A percentile compares a stretch with the other conserved stretches of the same genome.
phyloP scores from a whole-genome alignment of 768 basidiomycete species.

The Lactarius sanguifluus region DNA sequence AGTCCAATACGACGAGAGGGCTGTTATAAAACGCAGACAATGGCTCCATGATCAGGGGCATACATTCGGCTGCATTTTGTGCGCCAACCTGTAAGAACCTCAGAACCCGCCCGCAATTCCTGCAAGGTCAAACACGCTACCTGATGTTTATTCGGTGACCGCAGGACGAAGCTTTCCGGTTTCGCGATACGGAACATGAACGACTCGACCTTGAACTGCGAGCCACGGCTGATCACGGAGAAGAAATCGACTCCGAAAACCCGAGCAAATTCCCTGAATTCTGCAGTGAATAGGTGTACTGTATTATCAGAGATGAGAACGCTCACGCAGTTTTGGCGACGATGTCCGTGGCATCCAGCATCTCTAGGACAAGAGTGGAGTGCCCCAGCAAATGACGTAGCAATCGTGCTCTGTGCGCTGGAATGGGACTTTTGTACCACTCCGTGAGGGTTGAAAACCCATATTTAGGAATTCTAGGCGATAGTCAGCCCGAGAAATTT shows the following conservation, averaged over 20 bases:
- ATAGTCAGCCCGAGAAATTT: conserved; percentile 1
- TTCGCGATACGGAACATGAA: conserved; percentile 98
- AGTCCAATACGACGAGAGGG: conserved; percentile 92
- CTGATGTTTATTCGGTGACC: conserved; percentile 86
- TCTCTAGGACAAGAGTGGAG: conserved; percentile 68
- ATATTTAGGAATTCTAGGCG: conserved; percentile 26
- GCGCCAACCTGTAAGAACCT: conserved; percentile 69
- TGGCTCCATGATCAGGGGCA: conserved; percentile 95
- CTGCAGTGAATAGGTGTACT: neutral
- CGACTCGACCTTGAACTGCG: conserved; percentile 98
- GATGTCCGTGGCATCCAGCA: conserved; percentile 78
- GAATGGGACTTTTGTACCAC: conserved; percentile 70
- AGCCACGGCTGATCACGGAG: conserved; percentile 91
- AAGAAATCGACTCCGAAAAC: conserved; percentile 98
- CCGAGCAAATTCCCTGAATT: conserved; percentile 86
- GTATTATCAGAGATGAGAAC: neutral
- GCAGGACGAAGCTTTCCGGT: conserved; percentile 86
- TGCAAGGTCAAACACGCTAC: conserved; percentile 40
- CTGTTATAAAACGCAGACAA: conserved; percentile 89
- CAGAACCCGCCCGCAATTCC: conserved; percentile 1
- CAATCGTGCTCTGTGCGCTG: conserved; percentile 54
- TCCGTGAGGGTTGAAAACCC: conserved; percentile 41
- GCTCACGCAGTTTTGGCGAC: conserved; percentile 89
- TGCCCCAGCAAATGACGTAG: conserved; percentile 64
- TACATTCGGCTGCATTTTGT: conserved; percentile 95